Evolutionary conservation across 306 rosid genomes (phyloP), one percentile per base, ranked within the genome.

Genomic region (Crotalaria pallida): DNA sequence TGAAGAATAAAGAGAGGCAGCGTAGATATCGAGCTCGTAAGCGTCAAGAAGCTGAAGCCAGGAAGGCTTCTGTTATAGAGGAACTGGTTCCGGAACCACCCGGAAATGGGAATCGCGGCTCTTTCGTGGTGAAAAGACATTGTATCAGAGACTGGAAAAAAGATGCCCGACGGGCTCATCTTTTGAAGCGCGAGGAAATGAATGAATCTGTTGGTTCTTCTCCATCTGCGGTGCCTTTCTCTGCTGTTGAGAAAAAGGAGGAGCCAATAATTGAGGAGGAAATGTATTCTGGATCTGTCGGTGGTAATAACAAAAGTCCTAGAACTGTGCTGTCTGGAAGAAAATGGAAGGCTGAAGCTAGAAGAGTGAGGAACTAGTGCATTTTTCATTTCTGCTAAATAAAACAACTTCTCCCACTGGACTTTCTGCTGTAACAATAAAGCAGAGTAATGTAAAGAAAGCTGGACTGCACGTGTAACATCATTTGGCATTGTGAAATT

Each of bases 291-390:
- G 82, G 67, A 68, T 59, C 76, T 47, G 64, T 90, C 33, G 21
- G 71, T 58, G 80, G 11, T 36, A 63, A 38, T 74, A 48, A 55
- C 43, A 84, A 78, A 72, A 74, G 71, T 31, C 82, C 75, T 31
- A 85, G 82, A 73, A 23, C 78, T 67, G 80, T 65, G 34, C 40
- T 71, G 10, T 69, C 88, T 51, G 78, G 90, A 27, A 88, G 98
- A 85, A 84, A 90, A 48, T 93, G 97, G 98, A 93, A 90, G 83
- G 96, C 94, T 27, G 97, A 93, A 71, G 97, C 97, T 22, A 90
- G 98, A 84, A 90, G 78, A 80, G 87, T 80, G 87, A 86, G 66
- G 57, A 81, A 65, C 79, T 84, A 74, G 84, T 62, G 55, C 58
- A 36, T 31, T 44, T 62, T 44, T 40, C 50, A 18, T 51, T 36